Evolutionary conservation across 768 basidiomycete species (phyloP).

Genomic region (Hemileccinum rubropunctum): DNA sequence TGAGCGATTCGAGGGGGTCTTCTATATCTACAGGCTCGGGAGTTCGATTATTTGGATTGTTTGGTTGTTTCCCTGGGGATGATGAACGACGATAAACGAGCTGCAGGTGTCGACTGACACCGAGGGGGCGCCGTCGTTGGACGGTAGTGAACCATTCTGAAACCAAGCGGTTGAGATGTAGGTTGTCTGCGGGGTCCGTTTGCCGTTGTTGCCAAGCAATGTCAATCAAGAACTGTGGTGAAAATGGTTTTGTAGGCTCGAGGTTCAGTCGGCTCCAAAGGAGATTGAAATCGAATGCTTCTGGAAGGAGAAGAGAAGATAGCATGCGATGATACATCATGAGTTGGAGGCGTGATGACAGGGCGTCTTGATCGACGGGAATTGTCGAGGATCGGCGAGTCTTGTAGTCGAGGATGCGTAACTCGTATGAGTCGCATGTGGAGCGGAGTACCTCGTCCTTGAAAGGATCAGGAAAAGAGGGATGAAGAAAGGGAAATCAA

Average conservation of each 20-base stretch:
- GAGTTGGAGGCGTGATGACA: slow-evolving; percentile 63
- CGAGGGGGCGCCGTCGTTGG: slow-evolving; percentile 13
- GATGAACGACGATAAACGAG: slow-evolving; percentile 38
- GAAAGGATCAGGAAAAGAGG: slow-evolving; percentile 1
- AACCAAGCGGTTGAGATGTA: slow-evolving; percentile 33
- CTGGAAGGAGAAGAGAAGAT: slow-evolving; percentile 43
- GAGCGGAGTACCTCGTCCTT: slow-evolving; percentile 52
- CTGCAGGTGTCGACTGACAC: slow-evolving; percentile 37
- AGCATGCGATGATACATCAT: slow-evolving; percentile 77
- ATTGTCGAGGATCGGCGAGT: slow-evolving; percentile 51
- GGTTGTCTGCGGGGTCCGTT: slow-evolving; percentile 15
- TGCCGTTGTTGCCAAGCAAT: slow-evolving; percentile 17
- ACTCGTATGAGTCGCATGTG: slow-evolving; percentile 27
- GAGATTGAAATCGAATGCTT: slow-evolving; percentile 45
- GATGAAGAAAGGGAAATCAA: slow-evolving; percentile 8
- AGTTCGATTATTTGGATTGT: slow-evolving; percentile 2
- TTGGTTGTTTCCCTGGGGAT: background rate
- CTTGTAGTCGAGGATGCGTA: slow-evolving; percentile 67
- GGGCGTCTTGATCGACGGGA: slow-evolving; percentile 57
- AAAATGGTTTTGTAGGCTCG: slow-evolving; percentile 45
- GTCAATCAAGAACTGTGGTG: slow-evolving; percentile 44
- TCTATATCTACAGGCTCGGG: slow-evolving; percentile 4
- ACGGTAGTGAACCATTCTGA: slow-evolving; percentile 31
- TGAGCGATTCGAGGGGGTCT: slow-evolving; percentile 15
- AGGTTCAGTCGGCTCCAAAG: slow-evolving; percentile 52